Base-by-base conservation (phyloP, 768 basidiomycete species). In the Imleria badia region DNA sequence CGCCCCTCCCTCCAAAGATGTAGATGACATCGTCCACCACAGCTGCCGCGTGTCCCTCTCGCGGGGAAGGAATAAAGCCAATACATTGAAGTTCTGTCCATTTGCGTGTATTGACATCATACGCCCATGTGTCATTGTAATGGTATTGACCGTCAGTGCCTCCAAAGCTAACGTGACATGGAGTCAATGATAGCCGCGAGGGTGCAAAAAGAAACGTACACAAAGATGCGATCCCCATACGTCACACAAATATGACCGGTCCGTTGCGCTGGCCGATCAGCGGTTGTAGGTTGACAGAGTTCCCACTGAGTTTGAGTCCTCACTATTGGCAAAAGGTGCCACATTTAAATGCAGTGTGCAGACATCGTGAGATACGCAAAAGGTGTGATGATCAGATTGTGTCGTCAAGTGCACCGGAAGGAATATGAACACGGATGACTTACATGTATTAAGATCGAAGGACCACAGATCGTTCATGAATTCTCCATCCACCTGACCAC, bases 71-170 rank as follows among this genome's bases (percentile, higher is more conserved):
- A 45, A 98, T 97, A 67, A 90, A 98, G 1, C 97, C 97, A 54
- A 97, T 98, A 72, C 95, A 98, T 19, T 88, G 84, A 36, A 99
- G 76, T 68, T 99, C 97, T 5, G 88, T 81, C 97, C 97, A 99
- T 42, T 73, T 82, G 50, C 81, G 79, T 0, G 91, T 88, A 36
- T 77, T 78, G 47, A 94, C 75, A 69, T 96, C 93, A 72, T 91
- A 98, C 2, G 86, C 80, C 97, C 97, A 99, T 8, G 94, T 98
- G 68, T 99, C 97, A 71, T 98, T 99, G 75, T 99, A 99, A 68
- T 98, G 97, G 72, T 89, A 98, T 67, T 88, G 85, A n/a, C 95
- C 95, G 67, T 99, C 97, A 13, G 97, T 99, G 44, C 97, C 97
- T 31, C 97, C 97, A 62, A 99, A 98, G 46, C 91, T 95, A 50